These are phyloP conservation scores for Ophiostoma sp. DNA, from an alignment of 2,329 filamentous ascomycete species.

Conservation along the genomic window DNA sequence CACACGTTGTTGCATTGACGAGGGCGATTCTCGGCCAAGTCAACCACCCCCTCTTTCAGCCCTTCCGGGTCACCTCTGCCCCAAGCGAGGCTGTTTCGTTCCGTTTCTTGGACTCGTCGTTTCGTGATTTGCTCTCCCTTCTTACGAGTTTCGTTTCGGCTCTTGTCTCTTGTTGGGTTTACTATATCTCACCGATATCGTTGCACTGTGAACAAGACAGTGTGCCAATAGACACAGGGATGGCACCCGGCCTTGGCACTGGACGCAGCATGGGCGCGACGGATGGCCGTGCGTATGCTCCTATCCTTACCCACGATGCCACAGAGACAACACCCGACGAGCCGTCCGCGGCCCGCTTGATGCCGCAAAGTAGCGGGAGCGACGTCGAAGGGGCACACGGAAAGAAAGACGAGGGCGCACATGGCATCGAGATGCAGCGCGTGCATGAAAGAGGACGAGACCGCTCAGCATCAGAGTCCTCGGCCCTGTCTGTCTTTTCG, in stretches of 20 bases:
- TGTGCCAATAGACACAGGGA: too few relatives aligned
- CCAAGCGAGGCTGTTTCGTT: too few relatives aligned
- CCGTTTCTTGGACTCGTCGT: too few relatives aligned
- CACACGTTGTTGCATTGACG: too few relatives aligned
- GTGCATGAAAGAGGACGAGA: background rate
- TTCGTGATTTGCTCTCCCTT: too few relatives aligned
- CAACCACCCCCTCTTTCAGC: too few relatives aligned
- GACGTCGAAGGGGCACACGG: background rate
- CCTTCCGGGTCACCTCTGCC: too few relatives aligned
- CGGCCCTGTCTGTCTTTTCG: background rate
- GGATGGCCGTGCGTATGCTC: background rate
- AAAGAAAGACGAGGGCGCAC: background rate
- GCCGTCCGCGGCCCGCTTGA: background rate
- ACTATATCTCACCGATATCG: too few relatives aligned
- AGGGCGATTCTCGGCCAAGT: too few relatives aligned
- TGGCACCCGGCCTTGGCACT: background rate
- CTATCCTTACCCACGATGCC: background rate
- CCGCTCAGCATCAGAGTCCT: conserved; percentile 3
- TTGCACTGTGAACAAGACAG: too few relatives aligned
- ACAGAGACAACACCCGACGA: background rate
- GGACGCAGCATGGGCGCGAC: background rate
- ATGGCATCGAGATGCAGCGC: conserved; percentile 16
- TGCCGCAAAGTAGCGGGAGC: background rate
- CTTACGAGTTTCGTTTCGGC: too few relatives aligned
- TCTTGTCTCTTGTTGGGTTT: too few relatives aligned